Percentiles rank a stretch among this genome's conserved stretches.
phyloP scores from a whole-genome alignment of 768 basidiomycete species.

The Flagelloscypha sp. region DNA sequence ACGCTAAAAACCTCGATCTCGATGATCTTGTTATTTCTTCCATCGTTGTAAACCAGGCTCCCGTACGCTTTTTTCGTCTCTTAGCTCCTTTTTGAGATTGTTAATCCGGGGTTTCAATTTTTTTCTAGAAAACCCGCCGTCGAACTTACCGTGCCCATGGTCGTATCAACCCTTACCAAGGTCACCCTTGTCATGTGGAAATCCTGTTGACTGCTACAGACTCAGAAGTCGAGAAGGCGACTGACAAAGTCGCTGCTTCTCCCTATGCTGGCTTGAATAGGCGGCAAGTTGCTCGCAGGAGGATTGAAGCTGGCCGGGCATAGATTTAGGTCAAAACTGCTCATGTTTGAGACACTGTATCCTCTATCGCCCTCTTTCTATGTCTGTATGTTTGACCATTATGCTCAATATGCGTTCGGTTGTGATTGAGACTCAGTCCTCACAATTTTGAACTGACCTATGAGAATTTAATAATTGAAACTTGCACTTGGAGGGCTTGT shows the following conservation, averaged over 20 bases:
- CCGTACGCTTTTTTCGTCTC: constrained; percentile 46
- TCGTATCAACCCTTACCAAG: constrained; percentile 98
- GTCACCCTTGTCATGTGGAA: constrained; percentile 95
- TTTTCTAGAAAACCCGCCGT: constrained; percentile 84
- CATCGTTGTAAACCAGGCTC: constrained; percentile 98
- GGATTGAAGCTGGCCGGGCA: constrained; percentile 76
- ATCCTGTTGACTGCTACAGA: constrained; percentile 78
- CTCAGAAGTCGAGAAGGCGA: constrained; percentile 85
- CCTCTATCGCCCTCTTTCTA: constrained; percentile 12
- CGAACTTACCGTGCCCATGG: constrained; percentile 98
- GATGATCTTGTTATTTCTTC: constrained; percentile 93
- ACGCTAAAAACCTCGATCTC: constrained; percentile 90
- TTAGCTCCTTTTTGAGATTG: neutral
- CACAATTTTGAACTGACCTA: no score
- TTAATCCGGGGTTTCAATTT: constrained; percentile 4
- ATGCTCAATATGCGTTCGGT: no score
- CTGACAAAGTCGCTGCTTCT: constrained; percentile 57
- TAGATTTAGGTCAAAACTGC: constrained; percentile 25
- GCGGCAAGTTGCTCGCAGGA: constrained; percentile 78
- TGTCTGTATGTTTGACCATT: no score
- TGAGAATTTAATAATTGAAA: no score
- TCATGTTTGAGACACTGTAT: neutral
- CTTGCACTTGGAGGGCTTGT: no score
- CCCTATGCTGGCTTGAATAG: constrained; percentile 68
- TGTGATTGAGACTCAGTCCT: no score